These are phyloP conservation scores for Nephelium lappaceum DNA, from an alignment of 345 rosid genomes.

Conservation along the genomic window DNA sequence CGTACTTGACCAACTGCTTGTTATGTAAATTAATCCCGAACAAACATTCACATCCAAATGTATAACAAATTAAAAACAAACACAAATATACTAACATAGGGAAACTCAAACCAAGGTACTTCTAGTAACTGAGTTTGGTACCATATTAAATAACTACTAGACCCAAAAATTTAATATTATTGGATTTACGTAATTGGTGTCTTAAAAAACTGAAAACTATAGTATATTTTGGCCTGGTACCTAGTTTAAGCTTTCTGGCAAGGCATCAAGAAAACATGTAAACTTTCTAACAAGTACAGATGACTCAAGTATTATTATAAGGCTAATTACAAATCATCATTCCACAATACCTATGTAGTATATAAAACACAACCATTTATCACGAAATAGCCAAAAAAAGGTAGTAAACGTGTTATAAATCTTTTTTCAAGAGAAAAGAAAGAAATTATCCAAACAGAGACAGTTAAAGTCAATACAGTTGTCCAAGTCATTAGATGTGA, in stretches of 20 bases:
- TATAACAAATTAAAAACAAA: no score
- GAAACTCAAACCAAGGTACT: no score
- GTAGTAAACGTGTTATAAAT: neutral
- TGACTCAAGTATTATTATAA: neutral
- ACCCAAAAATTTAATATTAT: no score
- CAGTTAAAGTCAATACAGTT: neutral
- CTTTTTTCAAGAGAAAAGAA: neutral
- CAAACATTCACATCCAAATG: no score
- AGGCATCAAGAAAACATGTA: neutral
- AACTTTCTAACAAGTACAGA: neutral
- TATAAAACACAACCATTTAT: neutral
- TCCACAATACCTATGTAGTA: neutral
- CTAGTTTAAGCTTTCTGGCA: neutral
- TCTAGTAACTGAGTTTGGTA: neutral
- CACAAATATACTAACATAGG: no score
- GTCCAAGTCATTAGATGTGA: neutral
- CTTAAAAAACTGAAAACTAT: neutral
- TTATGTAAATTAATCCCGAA: no score
- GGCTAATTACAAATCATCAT: slow-evolving; percentile 5
- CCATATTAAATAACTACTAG: neutral
- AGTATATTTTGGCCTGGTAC: neutral
- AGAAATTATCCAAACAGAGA: neutral
- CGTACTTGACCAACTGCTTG: no score
- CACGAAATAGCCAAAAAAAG: neutral
- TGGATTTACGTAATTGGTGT: neutral